Evolutionary conservation across 108 stramenopile genomes (phyloP).

Genomic region (Nitzschia palea): DNA sequence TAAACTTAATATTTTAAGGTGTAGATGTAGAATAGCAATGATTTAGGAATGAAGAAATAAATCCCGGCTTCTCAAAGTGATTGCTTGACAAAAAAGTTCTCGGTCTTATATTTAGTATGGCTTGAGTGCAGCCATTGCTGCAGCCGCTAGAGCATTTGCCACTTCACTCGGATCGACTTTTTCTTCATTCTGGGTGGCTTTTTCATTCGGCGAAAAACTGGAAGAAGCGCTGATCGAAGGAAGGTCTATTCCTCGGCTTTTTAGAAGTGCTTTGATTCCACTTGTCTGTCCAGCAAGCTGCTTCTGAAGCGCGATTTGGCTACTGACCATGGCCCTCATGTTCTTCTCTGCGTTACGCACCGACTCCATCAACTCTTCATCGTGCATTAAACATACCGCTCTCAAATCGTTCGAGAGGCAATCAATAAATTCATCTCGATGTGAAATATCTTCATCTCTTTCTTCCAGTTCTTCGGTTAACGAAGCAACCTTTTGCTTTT

Average conservation of each 20-base stretch:
- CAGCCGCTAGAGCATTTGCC: constrained; percentile 24
- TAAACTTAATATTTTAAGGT: too few relatives aligned
- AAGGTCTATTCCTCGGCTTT: constrained; percentile 5
- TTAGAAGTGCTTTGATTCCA: constrained; percentile 13
- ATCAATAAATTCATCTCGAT: constrained; percentile 10
- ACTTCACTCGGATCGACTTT: constrained; percentile 7
- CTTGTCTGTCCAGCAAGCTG: constrained; percentile 11
- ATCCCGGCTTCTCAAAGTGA: too few relatives aligned
- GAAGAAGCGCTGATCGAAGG: background rate
- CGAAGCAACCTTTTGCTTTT: constrained; percentile 24
- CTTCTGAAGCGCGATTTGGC: constrained; percentile 29
- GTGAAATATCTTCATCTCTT: constrained; percentile 21
- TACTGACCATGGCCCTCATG: constrained; percentile 32
- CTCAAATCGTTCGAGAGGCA: constrained; percentile 26
- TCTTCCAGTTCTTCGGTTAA: constrained; percentile 19
- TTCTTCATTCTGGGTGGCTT: constrained; percentile 2
- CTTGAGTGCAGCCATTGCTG: constrained; percentile 29
- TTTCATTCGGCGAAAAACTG: constrained; percentile 11
- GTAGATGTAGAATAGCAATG: too few relatives aligned
- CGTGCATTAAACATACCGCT: constrained; percentile 12
- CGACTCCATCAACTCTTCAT: constrained; percentile 22
- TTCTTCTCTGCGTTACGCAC: constrained; percentile 19
- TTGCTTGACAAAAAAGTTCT: too few relatives aligned
- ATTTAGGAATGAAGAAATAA: too few relatives aligned
- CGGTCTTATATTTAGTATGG: too few relatives aligned